A percentile compares a stretch with the other conserved stretches of the same genome.
Conservation (phyloP, 139 green algal genomes). For the Tetraselmis striata region DNA sequence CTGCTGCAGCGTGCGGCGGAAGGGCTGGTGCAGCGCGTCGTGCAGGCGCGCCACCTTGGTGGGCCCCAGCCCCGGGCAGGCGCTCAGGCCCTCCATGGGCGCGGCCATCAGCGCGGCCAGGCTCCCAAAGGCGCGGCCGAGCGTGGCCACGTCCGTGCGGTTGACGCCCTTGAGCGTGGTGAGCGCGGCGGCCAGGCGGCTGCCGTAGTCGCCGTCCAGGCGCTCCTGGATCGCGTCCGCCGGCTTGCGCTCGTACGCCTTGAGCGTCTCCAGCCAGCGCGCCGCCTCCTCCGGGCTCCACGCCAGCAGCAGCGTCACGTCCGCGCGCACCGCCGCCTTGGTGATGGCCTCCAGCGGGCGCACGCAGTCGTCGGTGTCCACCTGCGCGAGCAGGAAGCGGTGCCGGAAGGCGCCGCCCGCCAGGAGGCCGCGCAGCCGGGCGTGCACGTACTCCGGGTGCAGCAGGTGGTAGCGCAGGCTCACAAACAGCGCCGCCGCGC, state of each 20-base stretch:
- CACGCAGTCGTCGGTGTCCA: constrained; percentile 77
- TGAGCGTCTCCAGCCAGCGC: constrained; percentile 89
- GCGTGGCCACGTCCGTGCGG: constrained; percentile 63
- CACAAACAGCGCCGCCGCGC: constrained; percentile 67
- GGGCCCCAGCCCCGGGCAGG: constrained; percentile 80
- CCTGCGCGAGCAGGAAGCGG: constrained; percentile 71
- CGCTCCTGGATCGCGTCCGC: constrained; percentile 66
- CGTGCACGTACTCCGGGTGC: constrained; percentile 84
- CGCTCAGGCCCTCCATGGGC: constrained; percentile 52
- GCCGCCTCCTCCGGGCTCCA: constrained; percentile 68
- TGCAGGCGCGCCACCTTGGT: constrained; percentile 63
- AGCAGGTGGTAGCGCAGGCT: constrained; percentile 84
- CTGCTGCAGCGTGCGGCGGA: constrained; percentile 18
- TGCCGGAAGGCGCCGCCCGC: constrained; percentile 65
- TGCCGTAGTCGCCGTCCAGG: constrained; percentile 73
- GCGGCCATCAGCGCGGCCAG: constrained; percentile 39
- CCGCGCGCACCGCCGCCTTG: constrained; percentile 60
- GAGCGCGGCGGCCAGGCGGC: constrained; percentile 53
- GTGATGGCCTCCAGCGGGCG: constrained; percentile 51
- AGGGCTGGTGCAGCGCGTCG: constrained; percentile 42
- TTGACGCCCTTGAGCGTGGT: constrained; percentile 73
- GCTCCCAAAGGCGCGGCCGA: constrained; percentile 41
- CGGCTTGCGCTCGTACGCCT: constrained; percentile 86
- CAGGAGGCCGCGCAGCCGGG: constrained; percentile 75
- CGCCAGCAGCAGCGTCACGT: constrained; percentile 81